phyloP scores from a whole-genome alignment of 2,329 filamentous ascomycete species.

The Verruconis gallopava region DNA sequence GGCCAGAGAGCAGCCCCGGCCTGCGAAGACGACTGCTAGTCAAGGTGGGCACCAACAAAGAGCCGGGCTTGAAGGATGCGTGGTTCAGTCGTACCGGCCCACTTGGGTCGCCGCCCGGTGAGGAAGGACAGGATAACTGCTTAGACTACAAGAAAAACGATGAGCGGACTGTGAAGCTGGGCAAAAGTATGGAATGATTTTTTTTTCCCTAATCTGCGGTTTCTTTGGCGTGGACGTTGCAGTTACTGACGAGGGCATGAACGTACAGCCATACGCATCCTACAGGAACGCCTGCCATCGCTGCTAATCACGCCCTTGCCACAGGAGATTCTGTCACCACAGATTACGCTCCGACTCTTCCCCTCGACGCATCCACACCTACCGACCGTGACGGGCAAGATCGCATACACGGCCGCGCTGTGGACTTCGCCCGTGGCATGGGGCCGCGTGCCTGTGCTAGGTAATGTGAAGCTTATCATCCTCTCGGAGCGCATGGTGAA shows the following conservation, averaged over 20 bases:
- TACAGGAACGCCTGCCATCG: constrained; percentile 50
- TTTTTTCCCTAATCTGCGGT: too few species aligned
- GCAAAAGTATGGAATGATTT: constrained; percentile 40
- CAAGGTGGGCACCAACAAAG: constrained; percentile 4
- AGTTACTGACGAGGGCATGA: not conserved
- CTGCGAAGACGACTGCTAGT: constrained; percentile 5
- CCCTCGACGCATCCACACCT: constrained; percentile 74
- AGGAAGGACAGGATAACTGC: constrained; percentile 4
- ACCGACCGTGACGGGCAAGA: constrained; percentile 78
- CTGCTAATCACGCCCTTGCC: constrained; percentile 49
- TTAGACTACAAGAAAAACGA: constrained; percentile 38
- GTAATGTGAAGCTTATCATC: constrained; percentile 79
- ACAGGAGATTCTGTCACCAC: constrained; percentile 48
- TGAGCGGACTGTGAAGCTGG: constrained; percentile 48
- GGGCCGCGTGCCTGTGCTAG: constrained; percentile 82
- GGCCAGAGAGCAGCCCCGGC: not conserved
- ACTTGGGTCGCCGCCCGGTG: not conserved
- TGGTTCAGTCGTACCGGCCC: constrained; percentile 9
- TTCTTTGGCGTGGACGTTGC: not conserved
- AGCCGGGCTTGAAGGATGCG: not conserved
- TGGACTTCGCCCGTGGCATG: constrained; percentile 95
- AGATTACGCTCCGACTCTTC: constrained; percentile 50
- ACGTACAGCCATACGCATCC: constrained; percentile 40
- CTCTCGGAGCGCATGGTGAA: constrained; percentile 78
- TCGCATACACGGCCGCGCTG: constrained; percentile 82